Base-by-base conservation (phyloP, 257 asterid genomes). In the Linaria vulgaris region DNA sequence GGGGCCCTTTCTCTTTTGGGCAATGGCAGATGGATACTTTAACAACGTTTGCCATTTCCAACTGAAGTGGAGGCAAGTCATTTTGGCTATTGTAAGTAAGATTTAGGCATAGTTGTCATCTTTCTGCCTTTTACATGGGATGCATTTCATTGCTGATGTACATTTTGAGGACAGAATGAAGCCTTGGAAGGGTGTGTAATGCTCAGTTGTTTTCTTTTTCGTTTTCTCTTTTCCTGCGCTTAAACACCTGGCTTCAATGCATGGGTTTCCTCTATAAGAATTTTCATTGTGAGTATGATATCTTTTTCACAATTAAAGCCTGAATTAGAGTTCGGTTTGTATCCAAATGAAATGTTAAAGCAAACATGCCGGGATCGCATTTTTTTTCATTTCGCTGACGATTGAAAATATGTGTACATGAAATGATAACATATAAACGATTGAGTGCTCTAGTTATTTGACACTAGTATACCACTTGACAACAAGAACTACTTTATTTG, bases 51-150 rank as follows among this genome's bases (percentile, higher is more conserved):
- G 75, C 38, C 44, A n/a, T 51, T 69, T 66, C 76, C 12, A 56
- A 43, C 44, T 62, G 59, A 66, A 63, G 12, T 21, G 51, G 67
- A 48, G 81, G 83, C 82, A 83, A 79, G 79, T 74, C 80, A 76
- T 31, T 37, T 79, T 67, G 82, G 80, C 82, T 76, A 76, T 67
- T 67, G 76, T 72, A 62, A 34, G 17, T 67, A 64, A 46, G 19
- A 54, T 48, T 25, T 16, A 48, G 57, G 44, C 46, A 47, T 56
- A 54, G 25, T 25, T n/a, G 13, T 59, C 58, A 58, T 64, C 46
- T 71, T 34, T 27, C 23, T n/a, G 6, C n/a, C 38, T 16, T 17
- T 48, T 55, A 19, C 6, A 39, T 17, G 34, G 48, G 34, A 12
- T 68, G 59, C 41, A 1, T 27, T 63, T 19, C 10, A 34, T 3